A percentile compares a stretch with the other conserved stretches of the same genome.
Conservation (phyloP, 305 asterid species). For the Lippia alba region DNA sequence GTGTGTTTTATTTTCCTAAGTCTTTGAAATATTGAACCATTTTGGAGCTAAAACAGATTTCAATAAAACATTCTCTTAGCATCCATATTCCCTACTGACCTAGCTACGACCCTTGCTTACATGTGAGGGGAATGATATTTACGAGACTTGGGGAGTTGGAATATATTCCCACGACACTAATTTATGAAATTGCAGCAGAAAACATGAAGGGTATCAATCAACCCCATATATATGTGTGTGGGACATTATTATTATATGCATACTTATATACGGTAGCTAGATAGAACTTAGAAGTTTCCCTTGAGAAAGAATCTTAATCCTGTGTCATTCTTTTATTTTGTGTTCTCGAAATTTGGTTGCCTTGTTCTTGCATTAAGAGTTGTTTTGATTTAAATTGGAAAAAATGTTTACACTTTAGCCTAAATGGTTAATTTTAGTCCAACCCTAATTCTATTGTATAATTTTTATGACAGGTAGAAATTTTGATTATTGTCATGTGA, state of each 20-base stretch:
- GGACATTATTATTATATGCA: background rate
- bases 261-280: background rate
- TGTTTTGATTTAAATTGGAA: no score
- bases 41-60: slow-evolving; percentile 28
- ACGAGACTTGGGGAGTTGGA: slow-evolving; percentile 12
- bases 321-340: background rate
- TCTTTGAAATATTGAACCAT: slow-evolving; percentile 13
- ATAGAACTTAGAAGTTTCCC: background rate
- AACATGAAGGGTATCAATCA: slow-evolving; percentile 9
- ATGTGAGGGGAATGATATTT: slow-evolving; percentile 12
- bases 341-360: background rate
- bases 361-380: background rate
- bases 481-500: no score
- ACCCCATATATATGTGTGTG: background rate
- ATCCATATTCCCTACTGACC: background rate
- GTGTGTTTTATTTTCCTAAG: background rate
- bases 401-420: no score
- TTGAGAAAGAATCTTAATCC: slow-evolving; percentile 7
- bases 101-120: background rate
- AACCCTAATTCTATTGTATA: no score
- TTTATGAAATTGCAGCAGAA: slow-evolving; percentile 21
- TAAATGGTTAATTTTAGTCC: no score
- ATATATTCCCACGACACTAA: slow-evolving; percentile 29
- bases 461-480: no score
- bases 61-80: slow-evolving; percentile 22